Evolutionary conservation across 129 eudicot genomes (phyloP), one percentile per base, ranked within the genome.

Genomic region (Oenanthe sinensis): DNA sequence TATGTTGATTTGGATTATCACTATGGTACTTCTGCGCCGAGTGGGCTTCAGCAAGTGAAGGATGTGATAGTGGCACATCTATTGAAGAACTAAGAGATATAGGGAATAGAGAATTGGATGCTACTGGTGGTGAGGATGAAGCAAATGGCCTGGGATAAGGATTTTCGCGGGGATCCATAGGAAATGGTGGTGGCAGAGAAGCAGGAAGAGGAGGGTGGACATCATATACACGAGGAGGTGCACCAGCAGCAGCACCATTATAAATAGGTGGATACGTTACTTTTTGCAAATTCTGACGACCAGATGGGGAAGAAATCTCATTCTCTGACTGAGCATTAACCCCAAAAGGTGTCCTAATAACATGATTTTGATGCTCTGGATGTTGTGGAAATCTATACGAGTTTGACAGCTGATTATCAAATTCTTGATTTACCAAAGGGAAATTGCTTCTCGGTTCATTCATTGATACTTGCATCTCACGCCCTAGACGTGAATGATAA

Each of bases 181-280:
- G 90, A 75, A 86, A 84, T 40, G 90, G 93, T 30, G 96, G 96
- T 14, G 96, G 97, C 30, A 90, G 98, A 30, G 95, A 87, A 71
- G 85, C 37, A 0, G 97, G 98, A 80, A 89, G 97, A 70, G 98
- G 94, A 71, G 97, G 96, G 65, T 69, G 96, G n/a, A 77, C 81
- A 78, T 54, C 70, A 83, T 77, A 83, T 77, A 71, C 82, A 47
- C 30, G 85, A 79, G 83, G 16, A 78, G 39, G 30, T 24, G 72
- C 81, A 79, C 74, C 74, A 58, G 49, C 70, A 77, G 79, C 76
- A 8, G 54, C n/a, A 55, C 84, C 71, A 55, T 45, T 42, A 12
- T 71, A 76, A 36, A 44, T 76, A 36, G 85, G 43, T 65, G 36
- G 63, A 82, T 77, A 80, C n/a, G 67, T 81, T 44, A 75, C 83